Evolutionary conservation across 2,329 filamentous ascomycete species (phyloP).

Genomic region (Colletotrichum limetticola): DNA sequence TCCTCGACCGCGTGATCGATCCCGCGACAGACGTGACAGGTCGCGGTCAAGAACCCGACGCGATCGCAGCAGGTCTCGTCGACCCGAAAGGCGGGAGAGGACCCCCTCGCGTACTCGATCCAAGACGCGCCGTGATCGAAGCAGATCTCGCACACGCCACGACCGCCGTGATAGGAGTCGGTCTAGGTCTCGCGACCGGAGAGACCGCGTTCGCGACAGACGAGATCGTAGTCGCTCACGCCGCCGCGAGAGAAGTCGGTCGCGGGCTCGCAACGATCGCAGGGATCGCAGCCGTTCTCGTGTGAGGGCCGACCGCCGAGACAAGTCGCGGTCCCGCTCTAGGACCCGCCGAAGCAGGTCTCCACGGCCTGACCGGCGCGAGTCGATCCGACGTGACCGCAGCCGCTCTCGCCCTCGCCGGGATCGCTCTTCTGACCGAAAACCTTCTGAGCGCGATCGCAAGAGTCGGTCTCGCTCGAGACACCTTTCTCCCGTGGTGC

Average conservation of each 20-base stretch:
- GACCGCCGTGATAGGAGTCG: slow-evolving; percentile 44
- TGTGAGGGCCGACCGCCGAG: slow-evolving; percentile 32
- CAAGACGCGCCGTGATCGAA: slow-evolving; percentile 41
- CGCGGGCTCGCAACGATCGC: slow-evolving; percentile 37
- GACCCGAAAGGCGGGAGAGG: slow-evolving; percentile 47
- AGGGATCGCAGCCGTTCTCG: slow-evolving; percentile 45
- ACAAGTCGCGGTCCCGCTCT: slow-evolving; percentile 30
- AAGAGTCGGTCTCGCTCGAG: slow-evolving; percentile 58
- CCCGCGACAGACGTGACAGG: slow-evolving; percentile 43
- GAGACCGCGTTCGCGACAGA: slow-evolving; percentile 47
- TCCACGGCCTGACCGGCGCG: slow-evolving; percentile 31
- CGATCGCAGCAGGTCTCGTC: slow-evolving; percentile 48
- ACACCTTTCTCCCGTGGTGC: slow-evolving; percentile 41
- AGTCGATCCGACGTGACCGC: slow-evolving; percentile 35
- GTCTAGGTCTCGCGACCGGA: slow-evolving; percentile 40
- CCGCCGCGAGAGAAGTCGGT: slow-evolving; percentile 47
- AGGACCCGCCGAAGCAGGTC: slow-evolving; percentile 42
- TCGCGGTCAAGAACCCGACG: slow-evolving; percentile 46
- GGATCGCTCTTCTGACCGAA: slow-evolving; percentile 38
- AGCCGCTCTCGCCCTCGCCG: slow-evolving; percentile 34
- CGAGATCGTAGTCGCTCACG: slow-evolving; percentile 47
- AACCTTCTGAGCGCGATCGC: slow-evolving; percentile 45
- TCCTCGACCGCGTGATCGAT: slow-evolving; percentile 47
- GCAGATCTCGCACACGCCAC: slow-evolving; percentile 47
- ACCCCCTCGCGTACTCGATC: slow-evolving; percentile 48